Evolutionary conservation across 2,329 filamentous ascomycete genomes (phyloP), one percentile per base, ranked within the genome.

Genomic region (Xylariales sp.): DNA sequence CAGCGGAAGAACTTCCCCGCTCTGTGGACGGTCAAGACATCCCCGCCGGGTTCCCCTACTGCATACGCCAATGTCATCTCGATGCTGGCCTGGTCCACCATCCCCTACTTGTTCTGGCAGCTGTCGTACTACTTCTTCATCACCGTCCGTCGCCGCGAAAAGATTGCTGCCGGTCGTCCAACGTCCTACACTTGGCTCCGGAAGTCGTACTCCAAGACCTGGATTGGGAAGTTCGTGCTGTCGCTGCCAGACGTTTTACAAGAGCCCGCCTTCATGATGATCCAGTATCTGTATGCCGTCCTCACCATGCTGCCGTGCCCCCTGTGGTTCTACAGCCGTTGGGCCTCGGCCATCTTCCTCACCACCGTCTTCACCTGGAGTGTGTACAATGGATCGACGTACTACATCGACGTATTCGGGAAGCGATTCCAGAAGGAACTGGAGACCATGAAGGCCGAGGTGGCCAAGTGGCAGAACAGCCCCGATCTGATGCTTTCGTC

Each of bases 111-210:
- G 2, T 56, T 95, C 56, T 98, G 93, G 93, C 93, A 98, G 63
- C 69, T 96, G 2, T 71, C 74, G 36, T 98, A 98, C 66, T 94
- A 97, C 67, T 84, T 95, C 61, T 78, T 96, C 52, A 98, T 98
- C 64, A 95, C 89, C 1, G 86, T 97, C 27, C 86, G 93, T 31
- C 85, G 91, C n/a, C 81, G 86, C 41, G 89, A 95, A 44, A 91
- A 97, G 71, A 98, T 98, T 57, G 89, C 88, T 6, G 93, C 93
- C 12, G 93, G 93, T 11, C 84, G 91, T 3, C 93, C 91, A 4
- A 98, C 93, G 1, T 95, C 89, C 11, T 98, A 96, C 63, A 98
- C 93, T 38, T 98, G 93, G 93, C 77, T 98, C 39, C 86, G 90
- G 46, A 84, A 81, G 54, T 95, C 88, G 1, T 98, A 97, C 65